Conservation (phyloP, 805 yeast species). For the Zygoascus ofunaensis region DNA sequence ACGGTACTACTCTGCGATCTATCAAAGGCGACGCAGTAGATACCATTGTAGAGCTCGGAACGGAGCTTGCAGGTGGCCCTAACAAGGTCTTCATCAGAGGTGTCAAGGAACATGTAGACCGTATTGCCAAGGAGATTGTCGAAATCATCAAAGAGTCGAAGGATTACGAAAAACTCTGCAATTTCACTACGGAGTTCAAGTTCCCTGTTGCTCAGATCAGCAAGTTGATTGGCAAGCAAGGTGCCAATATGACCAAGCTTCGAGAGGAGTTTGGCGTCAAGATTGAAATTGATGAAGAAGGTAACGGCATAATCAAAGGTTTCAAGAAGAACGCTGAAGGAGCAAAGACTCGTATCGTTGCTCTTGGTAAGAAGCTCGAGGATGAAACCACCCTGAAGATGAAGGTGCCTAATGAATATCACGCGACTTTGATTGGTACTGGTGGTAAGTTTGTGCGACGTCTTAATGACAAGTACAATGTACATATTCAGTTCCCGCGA, state of each 20-base stretch:
- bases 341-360: constrained; percentile 50
- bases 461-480: constrained; percentile 80
- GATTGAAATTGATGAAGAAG: constrained; percentile 60
- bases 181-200: constrained; percentile 38
- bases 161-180: constrained; percentile 39
- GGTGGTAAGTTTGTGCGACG: constrained; percentile 74
- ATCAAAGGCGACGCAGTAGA: constrained; percentile 32
- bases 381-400: constrained; percentile 66
- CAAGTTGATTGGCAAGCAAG: constrained; percentile 84
- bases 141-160: constrained; percentile 47
- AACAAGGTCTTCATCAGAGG: constrained; percentile 65
- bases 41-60: constrained; percentile 26
- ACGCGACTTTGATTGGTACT: constrained; percentile 74
- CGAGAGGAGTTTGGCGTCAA: constrained; percentile 67
- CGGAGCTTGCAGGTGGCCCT: constrained; percentile 30
- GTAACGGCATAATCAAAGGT: constrained; percentile 60
- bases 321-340: constrained; percentile 67
- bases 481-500: constrained; percentile 67
- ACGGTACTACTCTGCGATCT: constrained; percentile 45
- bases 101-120: constrained; percentile 48
- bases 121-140: constrained; percentile 44
- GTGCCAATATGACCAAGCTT: constrained; percentile 58
- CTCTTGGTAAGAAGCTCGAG: constrained; percentile 64
- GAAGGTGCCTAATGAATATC: constrained; percentile 67
- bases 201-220: constrained; percentile 64